A percentile compares a stretch with the other conserved stretches of the same genome.
Conservation (phyloP, 129 eudicot species). For the Artemisia tridentata region DNA sequence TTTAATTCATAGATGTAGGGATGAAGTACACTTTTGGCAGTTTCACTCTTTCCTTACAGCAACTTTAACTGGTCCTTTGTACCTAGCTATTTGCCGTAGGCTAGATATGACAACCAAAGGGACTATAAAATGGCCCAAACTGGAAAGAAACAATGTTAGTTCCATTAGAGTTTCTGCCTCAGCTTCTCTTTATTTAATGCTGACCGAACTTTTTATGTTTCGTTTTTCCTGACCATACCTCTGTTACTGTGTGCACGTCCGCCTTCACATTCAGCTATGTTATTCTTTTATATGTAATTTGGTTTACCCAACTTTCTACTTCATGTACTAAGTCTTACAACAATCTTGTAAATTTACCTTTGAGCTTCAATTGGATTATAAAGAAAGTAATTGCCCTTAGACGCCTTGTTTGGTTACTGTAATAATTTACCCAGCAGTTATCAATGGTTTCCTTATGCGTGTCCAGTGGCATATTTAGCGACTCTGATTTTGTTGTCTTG, state of each 20-base stretch:
- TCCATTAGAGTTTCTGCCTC: no score
- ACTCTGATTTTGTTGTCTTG: background rate
- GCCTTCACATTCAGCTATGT: background rate
- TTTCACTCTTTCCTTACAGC: background rate
- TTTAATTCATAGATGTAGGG: background rate
- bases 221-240: no score
- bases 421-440: no score
- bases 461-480: no score
- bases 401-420: no score
- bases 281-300: slow-evolving; percentile 1
- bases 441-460: no score
- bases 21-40: background rate
- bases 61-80: background rate
- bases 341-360: background rate
- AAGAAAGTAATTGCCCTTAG: no score
- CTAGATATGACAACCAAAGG: background rate
- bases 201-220: no score
- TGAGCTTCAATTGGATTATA: background rate
- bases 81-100: background rate
- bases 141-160: background rate
- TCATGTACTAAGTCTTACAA: background rate
- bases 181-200: no score
- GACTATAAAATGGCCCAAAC: background rate
- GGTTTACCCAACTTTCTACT: background rate
- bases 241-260: no score